phyloP scores from a whole-genome alignment of 768 basidiomycete genomes.

The Daedaleopsis sinensis region DNA sequence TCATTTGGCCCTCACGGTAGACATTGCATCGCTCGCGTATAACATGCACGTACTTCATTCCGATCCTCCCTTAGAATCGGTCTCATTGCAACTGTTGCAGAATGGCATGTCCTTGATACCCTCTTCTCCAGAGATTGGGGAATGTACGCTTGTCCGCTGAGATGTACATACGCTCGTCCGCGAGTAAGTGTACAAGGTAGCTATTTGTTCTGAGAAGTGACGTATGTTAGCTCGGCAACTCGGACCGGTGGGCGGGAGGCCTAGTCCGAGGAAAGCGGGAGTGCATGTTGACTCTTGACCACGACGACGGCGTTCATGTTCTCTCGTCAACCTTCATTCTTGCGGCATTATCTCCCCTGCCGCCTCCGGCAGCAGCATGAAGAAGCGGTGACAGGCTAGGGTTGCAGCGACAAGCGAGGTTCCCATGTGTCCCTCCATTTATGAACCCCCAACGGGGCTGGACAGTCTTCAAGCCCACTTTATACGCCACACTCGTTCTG shows the following conservation, averaged over 20 bases:
- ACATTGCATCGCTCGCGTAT: too few relatives aligned
- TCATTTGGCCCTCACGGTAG: too few relatives aligned
- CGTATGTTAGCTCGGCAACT: background rate
- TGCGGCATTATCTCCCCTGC: background rate
- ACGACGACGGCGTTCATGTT: background rate
- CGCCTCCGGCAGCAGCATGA: background rate
- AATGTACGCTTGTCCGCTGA: too few relatives aligned
- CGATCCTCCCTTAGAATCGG: too few relatives aligned
- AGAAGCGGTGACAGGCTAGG: background rate
- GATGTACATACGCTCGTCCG: too few relatives aligned
- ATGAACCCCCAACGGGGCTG: background rate
- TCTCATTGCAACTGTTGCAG: too few relatives aligned
- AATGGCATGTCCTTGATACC: too few relatives aligned
- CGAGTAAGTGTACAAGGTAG: too few relatives aligned
- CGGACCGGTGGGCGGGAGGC: background rate
- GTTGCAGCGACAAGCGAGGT: conserved; percentile 1
- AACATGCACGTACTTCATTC: too few relatives aligned
- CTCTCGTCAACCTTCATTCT: background rate
- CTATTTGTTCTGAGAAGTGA: too few relatives aligned
- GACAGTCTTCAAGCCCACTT: background rate
- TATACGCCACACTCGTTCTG: background rate
- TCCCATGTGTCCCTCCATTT: conserved; percentile 2
- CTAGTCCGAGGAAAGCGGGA: background rate
- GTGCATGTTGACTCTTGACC: background rate
- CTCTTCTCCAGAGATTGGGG: too few relatives aligned